Evolutionary conservation across 108 stramenopile genomes (phyloP), one percentile per base, ranked within the genome.

Genomic region (Cyclotella distinguenda): DNA sequence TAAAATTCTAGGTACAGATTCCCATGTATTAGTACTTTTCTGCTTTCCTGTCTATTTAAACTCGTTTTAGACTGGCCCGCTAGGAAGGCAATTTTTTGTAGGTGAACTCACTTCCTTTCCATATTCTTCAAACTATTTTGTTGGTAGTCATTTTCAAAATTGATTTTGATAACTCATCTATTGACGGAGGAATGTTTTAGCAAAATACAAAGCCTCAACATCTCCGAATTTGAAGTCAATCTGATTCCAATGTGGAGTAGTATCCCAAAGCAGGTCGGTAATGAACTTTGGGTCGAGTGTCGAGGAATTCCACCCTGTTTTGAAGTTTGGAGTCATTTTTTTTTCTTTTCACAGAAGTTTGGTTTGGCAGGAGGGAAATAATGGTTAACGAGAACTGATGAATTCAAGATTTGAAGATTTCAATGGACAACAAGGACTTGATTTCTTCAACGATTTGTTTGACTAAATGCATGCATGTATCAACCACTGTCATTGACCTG

Each of bases 131-230:
- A n/a, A n/a, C n/a, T n/a, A n/a, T n/a, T n/a, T n/a, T n/a, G n/a
- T n/a, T n/a, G n/a, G n/a, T n/a, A n/a, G n/a, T n/a, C n/a, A n/a
- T n/a, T n/a, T n/a, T n/a, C n/a, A n/a, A n/a, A n/a, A n/a, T n/a
- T n/a, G n/a, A n/a, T n/a, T n/a, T n/a, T n/a, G n/a, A n/a, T n/a
- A n/a, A n/a, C n/a, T n/a, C n/a, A n/a, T n/a, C 18, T 45, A 45
- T 5, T 45, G 7, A 12, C 13, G n/a, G 18, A 45, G 44, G n/a
- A 45, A 45, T 18, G 13, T n/a, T 16, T 18, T n/a, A 5, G 44
- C 44, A 8, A n/a, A 45, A 45, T 45, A 45, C 12, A 45, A 45
- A n/a, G 44, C 44, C 44, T 45, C 44, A 45, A 45, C 44, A 45
- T 45, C 44, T 45, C n/a, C 7, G 18, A 45, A 12, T 45, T n/a